A percentile compares a stretch with the other conserved stretches of the same genome.
Evolutionary conservation across 2,329 filamentous ascomycete species (phyloP).

Genomic region (Fusarium agapanthi): DNA sequence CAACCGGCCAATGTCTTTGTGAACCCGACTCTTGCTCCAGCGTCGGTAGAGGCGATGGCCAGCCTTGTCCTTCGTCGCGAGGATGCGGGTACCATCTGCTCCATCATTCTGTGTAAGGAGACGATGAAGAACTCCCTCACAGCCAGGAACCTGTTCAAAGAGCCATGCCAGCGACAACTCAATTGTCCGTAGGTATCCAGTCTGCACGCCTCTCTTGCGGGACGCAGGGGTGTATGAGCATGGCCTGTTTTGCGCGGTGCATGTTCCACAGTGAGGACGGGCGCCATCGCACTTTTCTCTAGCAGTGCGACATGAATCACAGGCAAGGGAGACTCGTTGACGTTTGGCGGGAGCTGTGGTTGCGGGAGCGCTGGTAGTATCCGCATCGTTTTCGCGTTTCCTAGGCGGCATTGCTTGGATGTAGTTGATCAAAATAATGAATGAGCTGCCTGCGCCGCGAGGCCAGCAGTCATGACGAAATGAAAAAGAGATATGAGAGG

Average conservation of each 20-base stretch:
- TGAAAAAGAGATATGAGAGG: background rate
- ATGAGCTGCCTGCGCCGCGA: slow-evolving; percentile 35
- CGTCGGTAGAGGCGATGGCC: slow-evolving; percentile 66
- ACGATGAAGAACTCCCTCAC: slow-evolving; percentile 65
- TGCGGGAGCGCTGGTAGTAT: slow-evolving; percentile 37
- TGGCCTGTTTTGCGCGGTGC: slow-evolving; percentile 66
- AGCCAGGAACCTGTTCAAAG: slow-evolving; percentile 68
- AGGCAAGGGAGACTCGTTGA: slow-evolving; percentile 73
- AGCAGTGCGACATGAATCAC: slow-evolving; percentile 72
- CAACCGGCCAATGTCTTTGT: slow-evolving; percentile 69
- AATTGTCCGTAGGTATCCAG: slow-evolving; percentile 80
- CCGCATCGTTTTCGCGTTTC: slow-evolving; percentile 45
- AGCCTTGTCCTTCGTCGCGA: slow-evolving; percentile 61
- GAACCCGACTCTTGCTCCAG: slow-evolving; percentile 71
- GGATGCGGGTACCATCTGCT: slow-evolving; percentile 52
- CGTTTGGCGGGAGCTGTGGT: slow-evolving; percentile 56
- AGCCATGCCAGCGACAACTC: slow-evolving; percentile 75
- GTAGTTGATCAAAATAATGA: slow-evolving; percentile 14
- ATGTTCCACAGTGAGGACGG: slow-evolving; percentile 73
- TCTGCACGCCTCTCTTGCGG: slow-evolving; percentile 80
- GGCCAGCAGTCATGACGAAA: slow-evolving; percentile 39
- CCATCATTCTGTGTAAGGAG: slow-evolving; percentile 59
- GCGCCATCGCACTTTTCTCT: slow-evolving; percentile 78
- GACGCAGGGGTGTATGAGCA: slow-evolving; percentile 78
- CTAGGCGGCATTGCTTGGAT: slow-evolving; percentile 51